Evolutionary conservation across 2,329 filamentous ascomycete species (phyloP), one percentile per base, ranked within the genome.

Genomic region (Shiraia bambusicola): DNA sequence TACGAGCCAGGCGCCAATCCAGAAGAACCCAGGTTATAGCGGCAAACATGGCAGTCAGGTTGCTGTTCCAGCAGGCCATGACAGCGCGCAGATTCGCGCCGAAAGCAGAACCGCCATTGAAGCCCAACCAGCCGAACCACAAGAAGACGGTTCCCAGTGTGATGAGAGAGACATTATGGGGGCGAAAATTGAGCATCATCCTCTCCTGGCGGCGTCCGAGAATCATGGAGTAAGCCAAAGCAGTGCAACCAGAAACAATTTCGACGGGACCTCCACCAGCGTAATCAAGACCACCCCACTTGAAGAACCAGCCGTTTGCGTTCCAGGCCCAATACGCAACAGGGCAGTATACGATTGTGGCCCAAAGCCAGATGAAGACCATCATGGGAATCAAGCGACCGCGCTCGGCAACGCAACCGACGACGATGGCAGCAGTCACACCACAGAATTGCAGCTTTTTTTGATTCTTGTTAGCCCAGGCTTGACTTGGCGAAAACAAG

Each of bases 131-230:
- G 63, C 93, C 93, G 63, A 97, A 97, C 91, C 91, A 97, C 42
- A 98, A 88, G 60, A 98, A 81, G 53, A 95, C 81, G 3, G 93
- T 97, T 50, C 93, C 93, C 58, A 97, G 85, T 1, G 93, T 91
- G 72, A 98, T 95, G 63, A 97, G 81, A 5, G 91, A 95, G 55
- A 97, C 93, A 76, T 98, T 98, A 79, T 98, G 93, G 13, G 93
- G 93, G 56, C 93, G 88, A 81, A 97, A 97, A 80, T 97, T 97
- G 73, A 96, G 82, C 88, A 97, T 96, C 90, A 97, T 96, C 76
- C 90, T 93, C 76, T 97, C 92, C 75, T 96, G 93, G 56, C 93
- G 89, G 64, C 90, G 88, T 56, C 93, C 93, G 47, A 98, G 87
- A 27, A 96, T 84, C 88, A 88, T 86, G 2, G 91, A 95, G 76